These are phyloP conservation scores for Neurospora pannonica DNA, from an alignment of 495 filamentous ascomycete genomes.

Conservation along the genomic window DNA sequence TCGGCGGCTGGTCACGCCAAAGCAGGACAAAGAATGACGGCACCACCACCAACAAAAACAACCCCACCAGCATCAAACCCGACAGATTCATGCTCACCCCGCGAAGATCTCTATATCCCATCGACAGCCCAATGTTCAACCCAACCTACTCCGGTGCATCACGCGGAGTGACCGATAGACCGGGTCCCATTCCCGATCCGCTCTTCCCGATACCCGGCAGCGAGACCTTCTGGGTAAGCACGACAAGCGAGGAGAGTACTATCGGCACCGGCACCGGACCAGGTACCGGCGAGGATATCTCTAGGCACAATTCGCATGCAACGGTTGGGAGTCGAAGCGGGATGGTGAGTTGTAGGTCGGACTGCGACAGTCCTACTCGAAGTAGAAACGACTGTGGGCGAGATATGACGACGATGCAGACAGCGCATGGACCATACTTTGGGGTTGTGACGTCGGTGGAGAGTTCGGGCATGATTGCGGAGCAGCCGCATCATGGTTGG, in stretches of 20 bases:
- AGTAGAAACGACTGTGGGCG: not conserved
- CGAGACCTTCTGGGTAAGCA: not conserved
- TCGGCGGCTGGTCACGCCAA: slow-evolving; percentile 1
- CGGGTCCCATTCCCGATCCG: not conserved
- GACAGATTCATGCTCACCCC: not conserved
- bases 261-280: not conserved
- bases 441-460: not conserved
- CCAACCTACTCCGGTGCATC: not conserved
- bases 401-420: not conserved
- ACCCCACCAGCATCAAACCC: not conserved
- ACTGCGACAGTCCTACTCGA: not conserved
- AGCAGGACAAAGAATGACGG: no score
- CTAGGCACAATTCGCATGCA: not conserved
- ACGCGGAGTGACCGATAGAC: not conserved
- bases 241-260: not conserved
- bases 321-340: not conserved
- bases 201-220: not conserved
- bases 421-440: not conserved
- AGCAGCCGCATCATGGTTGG: not conserved
- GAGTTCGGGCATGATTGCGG: not conserved
- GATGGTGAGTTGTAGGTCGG: not conserved
- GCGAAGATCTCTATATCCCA: not conserved
- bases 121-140: not conserved
- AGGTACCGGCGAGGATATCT: not conserved
- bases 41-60: not conserved